phyloP scores from a whole-genome alignment of 331 rosid genomes.

The Acacia concinna region DNA sequence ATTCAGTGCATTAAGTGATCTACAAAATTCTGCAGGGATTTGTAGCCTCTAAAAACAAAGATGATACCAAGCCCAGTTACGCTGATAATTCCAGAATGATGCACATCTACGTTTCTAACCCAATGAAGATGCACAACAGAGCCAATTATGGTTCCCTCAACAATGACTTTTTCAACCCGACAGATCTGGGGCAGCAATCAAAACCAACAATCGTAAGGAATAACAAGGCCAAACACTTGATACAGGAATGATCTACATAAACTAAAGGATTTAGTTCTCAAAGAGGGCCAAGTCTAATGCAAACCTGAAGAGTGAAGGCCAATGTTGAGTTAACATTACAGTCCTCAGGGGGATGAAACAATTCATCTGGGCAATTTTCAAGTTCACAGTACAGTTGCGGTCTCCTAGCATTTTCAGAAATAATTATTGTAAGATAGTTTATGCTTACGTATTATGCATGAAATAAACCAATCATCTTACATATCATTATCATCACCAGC shows the following conservation, averaged over 20 bases:
- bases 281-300: constrained; percentile 35
- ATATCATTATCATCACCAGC: constrained; percentile 33
- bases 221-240: constrained; percentile 9
- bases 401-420: constrained; percentile 46
- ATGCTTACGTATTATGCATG: constrained; percentile 10
- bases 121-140: constrained; percentile 93
- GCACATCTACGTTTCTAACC: constrained; percentile 66
- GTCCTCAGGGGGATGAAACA: constrained; percentile 96
- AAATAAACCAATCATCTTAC: constrained; percentile 48
- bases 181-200: constrained; percentile 50
- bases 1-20: constrained; percentile 19
- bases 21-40: constrained; percentile 1
- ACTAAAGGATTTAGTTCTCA: constrained; percentile 41
- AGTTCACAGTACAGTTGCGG: constrained; percentile 72
- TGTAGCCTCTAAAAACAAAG: constrained; percentile 27
- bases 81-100: constrained; percentile 62
- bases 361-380: constrained; percentile 71
- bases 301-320: constrained; percentile 81
- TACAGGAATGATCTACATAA: constrained; percentile 26
- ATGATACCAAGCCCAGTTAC: constrained; percentile 87
- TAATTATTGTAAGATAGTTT: constrained; percentile 18
- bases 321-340: constrained; percentile 95
- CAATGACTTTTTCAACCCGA: constrained; percentile 53
- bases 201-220: constrained; percentile 26
- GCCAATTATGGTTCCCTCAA: constrained; percentile 80